phyloP scores from a whole-genome alignment of 163 green algal species.

The Trebouxiophyceae sp. region DNA sequence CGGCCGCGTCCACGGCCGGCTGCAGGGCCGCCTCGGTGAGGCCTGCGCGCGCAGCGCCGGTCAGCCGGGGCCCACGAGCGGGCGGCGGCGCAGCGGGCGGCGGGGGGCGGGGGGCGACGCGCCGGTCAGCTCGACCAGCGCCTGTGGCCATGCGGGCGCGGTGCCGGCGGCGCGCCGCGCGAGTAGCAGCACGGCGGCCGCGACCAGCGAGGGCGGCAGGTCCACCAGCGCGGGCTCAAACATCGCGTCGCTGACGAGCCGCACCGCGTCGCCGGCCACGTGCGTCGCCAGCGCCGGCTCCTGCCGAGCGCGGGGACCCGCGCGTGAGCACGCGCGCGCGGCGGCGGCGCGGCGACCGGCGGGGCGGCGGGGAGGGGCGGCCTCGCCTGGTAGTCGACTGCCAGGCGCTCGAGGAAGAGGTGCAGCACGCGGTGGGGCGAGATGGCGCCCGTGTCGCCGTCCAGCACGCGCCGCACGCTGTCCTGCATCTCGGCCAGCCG shows the following conservation, averaged over 20 bases:
- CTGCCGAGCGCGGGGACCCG: neutral
- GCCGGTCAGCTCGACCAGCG: slow-evolving; percentile 41
- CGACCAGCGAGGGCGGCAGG: slow-evolving; percentile 22
- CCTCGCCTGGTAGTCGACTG: slow-evolving; percentile 29
- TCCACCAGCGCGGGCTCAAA: slow-evolving; percentile 9
- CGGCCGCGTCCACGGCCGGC: too few species aligned
- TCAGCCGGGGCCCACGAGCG: too few species aligned
- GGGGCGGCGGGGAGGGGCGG: too few species aligned
- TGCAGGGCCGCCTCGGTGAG: too few species aligned
- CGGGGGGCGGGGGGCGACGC: too few species aligned
- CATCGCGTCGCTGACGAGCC: slow-evolving; percentile 12
- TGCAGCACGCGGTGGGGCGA: slow-evolving; percentile 64
- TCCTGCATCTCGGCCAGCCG: slow-evolving; percentile 8
- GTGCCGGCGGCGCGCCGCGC: slow-evolving; percentile 14
- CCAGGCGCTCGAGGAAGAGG: slow-evolving; percentile 70
- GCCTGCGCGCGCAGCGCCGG: too few species aligned
- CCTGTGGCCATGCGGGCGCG: slow-evolving; percentile 49
- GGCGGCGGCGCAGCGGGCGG: too few species aligned
- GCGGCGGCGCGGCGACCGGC: too few species aligned
- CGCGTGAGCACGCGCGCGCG: too few species aligned
- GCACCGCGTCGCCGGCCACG: slow-evolving; percentile 18
- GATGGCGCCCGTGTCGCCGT: slow-evolving; percentile 36
- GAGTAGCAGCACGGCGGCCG: slow-evolving; percentile 24
- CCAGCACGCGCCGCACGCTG: slow-evolving; percentile 8
- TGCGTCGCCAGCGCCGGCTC: neutral